Percentiles rank a stretch among this genome's conserved stretches.
phyloP scores from a whole-genome alignment of 2,329 filamentous ascomycete genomes.

The Phyllosticta ampelicida region DNA sequence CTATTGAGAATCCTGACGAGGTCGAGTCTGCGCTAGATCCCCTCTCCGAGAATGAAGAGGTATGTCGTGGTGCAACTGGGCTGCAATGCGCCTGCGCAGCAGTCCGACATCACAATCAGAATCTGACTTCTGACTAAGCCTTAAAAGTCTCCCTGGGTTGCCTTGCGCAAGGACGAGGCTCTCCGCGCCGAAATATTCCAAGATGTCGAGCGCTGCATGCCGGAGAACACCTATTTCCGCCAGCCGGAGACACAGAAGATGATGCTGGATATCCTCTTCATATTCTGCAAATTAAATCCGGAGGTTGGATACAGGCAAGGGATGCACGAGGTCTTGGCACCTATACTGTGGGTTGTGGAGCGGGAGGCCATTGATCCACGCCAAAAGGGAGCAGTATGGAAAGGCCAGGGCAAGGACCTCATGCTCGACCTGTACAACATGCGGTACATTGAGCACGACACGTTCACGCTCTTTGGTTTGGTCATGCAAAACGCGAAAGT shows the following conservation, averaged over 20 bases:
- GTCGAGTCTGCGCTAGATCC: constrained; percentile 68
- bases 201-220: constrained; percentile 83
- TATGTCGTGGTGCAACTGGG: constrained; percentile 29
- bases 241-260: constrained; percentile 65
- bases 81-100: constrained; percentile 15
- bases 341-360: constrained; percentile 74
- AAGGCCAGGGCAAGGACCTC: constrained; percentile 31
- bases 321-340: constrained; percentile 93
- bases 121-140: constrained; percentile 38
- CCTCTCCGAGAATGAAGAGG: constrained; percentile 67
- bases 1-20: constrained; percentile 74
- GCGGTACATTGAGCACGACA: constrained; percentile 75
- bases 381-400: background rate
- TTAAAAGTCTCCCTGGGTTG: constrained; percentile 77
- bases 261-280: constrained; percentile 80
- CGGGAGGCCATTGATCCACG: constrained; percentile 59
- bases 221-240: constrained; percentile 84
- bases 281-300: constrained; percentile 89
- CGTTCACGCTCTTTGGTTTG: constrained; percentile 72
- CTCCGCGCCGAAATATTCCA: constrained; percentile 83
- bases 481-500: constrained; percentile 80
- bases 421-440: constrained; percentile 61
- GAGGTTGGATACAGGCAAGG: constrained; percentile 89
- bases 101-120: constrained; percentile 16
- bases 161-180: constrained; percentile 72